These are phyloP conservation scores for Wickerhamomyces sp. DNA, from an alignment of 1,139 yeast species.

Conservation along the genomic window DNA sequence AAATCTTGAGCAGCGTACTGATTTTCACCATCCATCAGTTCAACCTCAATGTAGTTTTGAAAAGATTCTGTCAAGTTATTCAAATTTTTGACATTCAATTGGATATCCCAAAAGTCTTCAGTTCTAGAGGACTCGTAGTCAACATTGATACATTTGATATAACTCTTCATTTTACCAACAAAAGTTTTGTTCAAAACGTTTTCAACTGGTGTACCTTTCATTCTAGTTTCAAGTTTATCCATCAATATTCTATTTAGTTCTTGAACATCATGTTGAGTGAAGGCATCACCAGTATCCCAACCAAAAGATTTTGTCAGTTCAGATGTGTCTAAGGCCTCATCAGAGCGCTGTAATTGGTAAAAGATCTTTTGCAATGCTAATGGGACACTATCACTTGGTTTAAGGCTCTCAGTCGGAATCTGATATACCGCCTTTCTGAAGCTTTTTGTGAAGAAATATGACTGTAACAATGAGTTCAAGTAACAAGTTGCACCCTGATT, in stretches of 20 bases:
- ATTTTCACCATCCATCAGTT: constrained; percentile 89
- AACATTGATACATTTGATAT: constrained; percentile 89
- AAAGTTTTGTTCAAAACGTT: constrained; percentile 75
- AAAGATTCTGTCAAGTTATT: constrained; percentile 70
- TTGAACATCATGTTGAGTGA: constrained; percentile 97
- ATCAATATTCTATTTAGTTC: constrained; percentile 91
- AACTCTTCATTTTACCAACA: constrained; percentile 96
- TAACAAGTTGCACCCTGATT: constrained; percentile 99
- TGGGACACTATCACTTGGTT: constrained; percentile 58
- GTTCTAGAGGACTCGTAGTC: constrained; percentile 88
- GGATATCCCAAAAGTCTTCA: constrained; percentile 98
- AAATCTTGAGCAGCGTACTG: constrained; percentile 90
- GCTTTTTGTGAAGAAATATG: constrained; percentile 78
- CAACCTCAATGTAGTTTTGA: constrained; percentile 82
- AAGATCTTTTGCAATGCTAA: constrained; percentile 85
- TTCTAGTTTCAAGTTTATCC: constrained; percentile 88
- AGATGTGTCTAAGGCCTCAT: constrained; percentile 74
- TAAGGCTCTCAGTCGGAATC: constrained; percentile 71
- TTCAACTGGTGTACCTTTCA: constrained; percentile 88
- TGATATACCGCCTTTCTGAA: constrained; percentile 85
- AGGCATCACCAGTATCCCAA: constrained; percentile 95
- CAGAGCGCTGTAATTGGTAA: constrained; percentile 69
- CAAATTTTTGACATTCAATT: constrained; percentile 86
- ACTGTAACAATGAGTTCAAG: constrained; percentile 84
- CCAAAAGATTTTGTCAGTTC: constrained; percentile 92